Base-by-base conservation (phyloP, 1,139 yeast genomes). In the Hyphopichia wangnamkhiaoensis region DNA sequence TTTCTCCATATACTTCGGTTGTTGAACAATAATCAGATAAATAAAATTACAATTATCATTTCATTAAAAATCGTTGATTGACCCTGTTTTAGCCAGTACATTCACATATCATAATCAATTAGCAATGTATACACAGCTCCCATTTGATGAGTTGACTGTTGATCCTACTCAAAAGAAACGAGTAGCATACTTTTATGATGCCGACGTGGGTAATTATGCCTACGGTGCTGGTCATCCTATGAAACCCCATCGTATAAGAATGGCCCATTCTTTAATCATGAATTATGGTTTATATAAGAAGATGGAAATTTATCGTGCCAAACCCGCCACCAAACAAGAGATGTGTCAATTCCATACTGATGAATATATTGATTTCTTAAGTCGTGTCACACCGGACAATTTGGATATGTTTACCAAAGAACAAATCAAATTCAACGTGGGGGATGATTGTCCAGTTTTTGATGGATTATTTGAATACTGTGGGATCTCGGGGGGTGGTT, bases 291-390 rank as follows among this genome's bases (percentile, higher is more conserved):
- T 93, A 44, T 91, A 93, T 71, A 89, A 91, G 65, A 87, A 91
- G 67, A 93, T 93, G 97, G 98, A 93, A 63, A 91, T 93, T 40
- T 91, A 91, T 63, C 71, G 95, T 39, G 98, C 98, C 36, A 93
- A 93, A 63, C 98, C 98, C 0, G 98, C 98, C 31, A 91, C 98
- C 23, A 87, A 90, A 59, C 97, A 91, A 64, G 98, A 93, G 59
- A 91, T 93, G 97, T 90, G 97, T 56, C 98, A 93, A 65, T 91
- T 93, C 62, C 98, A 93, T 61, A 90, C 98, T 3, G 98, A 93
- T 65, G 98, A 93, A 61, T 93, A 93, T 61, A 87, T 93, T 49
- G 98, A 93, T 64, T 93, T 93, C 59, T 70, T 93, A 50, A 85
- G 95, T 37, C 76, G 98, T 41, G 97, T 90, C 23, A 84, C 96